Conservation (phyloP, 768 basidiomycete species). For the Hydnomerulius pinastri region DNA sequence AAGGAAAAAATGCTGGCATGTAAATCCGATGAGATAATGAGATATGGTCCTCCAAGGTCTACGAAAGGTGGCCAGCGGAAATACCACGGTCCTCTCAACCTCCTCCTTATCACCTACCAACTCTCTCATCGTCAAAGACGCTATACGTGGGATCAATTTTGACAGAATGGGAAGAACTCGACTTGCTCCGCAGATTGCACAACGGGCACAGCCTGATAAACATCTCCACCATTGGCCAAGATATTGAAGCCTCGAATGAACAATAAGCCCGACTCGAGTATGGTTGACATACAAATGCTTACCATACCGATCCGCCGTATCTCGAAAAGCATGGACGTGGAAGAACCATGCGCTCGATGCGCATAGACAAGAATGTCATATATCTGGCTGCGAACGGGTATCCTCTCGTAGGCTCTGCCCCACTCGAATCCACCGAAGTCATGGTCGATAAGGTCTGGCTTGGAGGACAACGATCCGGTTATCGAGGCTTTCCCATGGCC, state of each 20-base stretch:
- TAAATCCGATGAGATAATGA: neutral
- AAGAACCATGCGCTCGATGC: constrained; percentile 58
- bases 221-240: constrained; percentile 75
- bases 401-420: constrained; percentile 52
- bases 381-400: constrained; percentile 67
- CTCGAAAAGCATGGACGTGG: constrained; percentile 57
- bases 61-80: neutral
- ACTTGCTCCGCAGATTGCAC: constrained; percentile 46
- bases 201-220: constrained; percentile 63
- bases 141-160: constrained; percentile 18
- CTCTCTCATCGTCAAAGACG: constrained; percentile 19
- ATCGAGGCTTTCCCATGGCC: neutral
- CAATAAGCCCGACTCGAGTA: constrained; percentile 5
- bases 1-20: neutral
- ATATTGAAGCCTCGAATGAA: constrained; percentile 57
- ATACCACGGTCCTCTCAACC: neutral
- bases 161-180: constrained; percentile 19
- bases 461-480: constrained; percentile 15
- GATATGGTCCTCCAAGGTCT: neutral
- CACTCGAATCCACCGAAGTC: constrained; percentile 33
- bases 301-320: constrained; percentile 61
- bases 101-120: constrained; percentile 14
- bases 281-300: constrained; percentile 26
- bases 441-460: constrained; percentile 18
- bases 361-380: constrained; percentile 70